Evolutionary conservation across 2,329 filamentous ascomycete genomes (phyloP), one percentile per base, ranked within the genome.

Genomic region (Cordyceps tenuipes): DNA sequence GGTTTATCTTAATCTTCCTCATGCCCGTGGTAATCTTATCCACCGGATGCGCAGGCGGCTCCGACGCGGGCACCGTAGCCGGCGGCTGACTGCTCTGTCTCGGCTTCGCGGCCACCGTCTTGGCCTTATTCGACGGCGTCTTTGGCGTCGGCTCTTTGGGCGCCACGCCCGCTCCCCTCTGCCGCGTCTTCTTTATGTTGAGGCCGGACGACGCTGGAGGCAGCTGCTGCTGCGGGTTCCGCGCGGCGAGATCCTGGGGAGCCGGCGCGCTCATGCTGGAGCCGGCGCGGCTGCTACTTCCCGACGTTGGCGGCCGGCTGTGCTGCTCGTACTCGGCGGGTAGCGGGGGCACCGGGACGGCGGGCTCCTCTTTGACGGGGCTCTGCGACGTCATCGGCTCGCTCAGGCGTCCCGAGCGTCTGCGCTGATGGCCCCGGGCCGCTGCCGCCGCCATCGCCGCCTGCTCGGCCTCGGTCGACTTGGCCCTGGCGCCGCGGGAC

Each of bases 1-100:
- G 69, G 57, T 81, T 85, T 65, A 87, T 83, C 67, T 81, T 85
- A 61, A 87, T 82, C 68, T 81, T 84, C 68, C 82, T 85, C 78
- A 86, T 81, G 1, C 81, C 79, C 41, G 74, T 76, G 0, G 82
- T 81, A 62, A 87, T 75, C 54, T 73, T 78, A 57, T 85, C 81
- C 41, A 87, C 39, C 39, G 54, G 31, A 5, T 56, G 44, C 6
- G 36, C 44, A 3, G 55, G 57, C 39, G 46, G 59, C 26, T 57
- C 56, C 57, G 60, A 61, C 21, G 60, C 60, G 5, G 57, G 49
- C 48, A 31, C 44, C 5, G 53, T 29, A 3, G 51, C 48, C 15
- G 36, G 36, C 12, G 49, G 48, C 41, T 21, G 48, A 23, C 54
- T 50, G 34, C 50, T 63, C 34, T 64, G 61, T 2, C 60, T 44